Evolutionary conservation across 2,329 filamentous ascomycete genomes (phyloP), one percentile per base, ranked within the genome.

Genomic region (Akanthomyces dipterigenus): DNA sequence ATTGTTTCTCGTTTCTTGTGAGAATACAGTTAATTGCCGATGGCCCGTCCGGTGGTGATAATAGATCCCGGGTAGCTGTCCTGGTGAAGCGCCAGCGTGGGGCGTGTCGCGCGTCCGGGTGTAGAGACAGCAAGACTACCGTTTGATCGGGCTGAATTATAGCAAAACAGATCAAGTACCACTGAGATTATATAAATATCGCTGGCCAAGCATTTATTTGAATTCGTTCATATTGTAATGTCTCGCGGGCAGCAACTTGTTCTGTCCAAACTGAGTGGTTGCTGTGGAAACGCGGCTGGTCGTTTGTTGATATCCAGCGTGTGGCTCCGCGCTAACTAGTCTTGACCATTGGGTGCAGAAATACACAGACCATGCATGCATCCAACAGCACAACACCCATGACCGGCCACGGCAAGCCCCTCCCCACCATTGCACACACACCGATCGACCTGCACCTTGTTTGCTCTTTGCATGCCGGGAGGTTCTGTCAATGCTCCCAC

Each of bases 351-450:
- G 40, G 42, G 50, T 55, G 46, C 58, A 49, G 50, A 54, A 54
- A 55, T 26, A 48, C 42, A 55, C 20, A 49, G 16, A 45, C 31
- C 34, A 20, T 40, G 42, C 42, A 24, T 26, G 42, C 42, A 24
- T 26, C 51, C 42, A 55, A 58, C 34, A 50, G 31, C 59, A 61
- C 43, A 61, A 61, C 56, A 51, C 51, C 59, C 45, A 56, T 56
- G 51, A 45, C 11, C 43, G 22, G 48, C 56, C 38, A 31, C 58
- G 40, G 60, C 38, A 43, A 43, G 46, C 60, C 60, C 60, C 60
- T 61, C 60, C 60, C 54, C 54, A 43, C 60, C 54, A 43, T 54
- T 54, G 51, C 26, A 43, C 42, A 49, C 50, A 62, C 48, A 51
- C 60, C 38, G 46, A 58, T 62, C 54, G 34, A 62, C 46, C 54